Percentiles rank a stretch among this genome's conserved stretches.
Conservation (phyloP, 176 grass and related monocot species). For the Triticum dicoccoides region DNA sequence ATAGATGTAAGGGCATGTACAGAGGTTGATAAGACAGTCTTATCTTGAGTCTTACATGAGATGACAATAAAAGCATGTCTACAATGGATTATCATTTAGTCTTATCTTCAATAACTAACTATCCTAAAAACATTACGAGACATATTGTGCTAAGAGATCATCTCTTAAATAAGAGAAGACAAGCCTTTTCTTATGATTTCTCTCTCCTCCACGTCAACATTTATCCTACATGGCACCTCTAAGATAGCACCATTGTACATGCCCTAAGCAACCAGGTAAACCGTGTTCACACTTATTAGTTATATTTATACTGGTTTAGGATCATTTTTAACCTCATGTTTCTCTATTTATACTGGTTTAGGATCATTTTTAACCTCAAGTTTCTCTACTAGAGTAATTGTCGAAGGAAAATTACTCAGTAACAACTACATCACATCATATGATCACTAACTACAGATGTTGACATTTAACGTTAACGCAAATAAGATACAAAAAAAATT, state of each 20-base stretch:
- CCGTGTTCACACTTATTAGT: background rate
- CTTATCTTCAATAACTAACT: too few species aligned
- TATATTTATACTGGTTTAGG: background rate
- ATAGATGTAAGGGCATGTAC: background rate
- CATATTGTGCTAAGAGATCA: too few species aligned
- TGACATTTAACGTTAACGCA: background rate
- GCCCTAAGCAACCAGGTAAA: background rate
- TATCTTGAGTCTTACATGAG: too few species aligned
- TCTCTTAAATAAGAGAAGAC: too few species aligned
- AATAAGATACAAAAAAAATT: background rate
- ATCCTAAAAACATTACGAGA: too few species aligned
- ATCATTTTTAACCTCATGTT: background rate
- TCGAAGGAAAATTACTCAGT: background rate
- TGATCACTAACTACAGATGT: background rate
- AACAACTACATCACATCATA: slow-evolving; percentile 4
- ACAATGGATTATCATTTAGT: too few species aligned
- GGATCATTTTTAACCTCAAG: background rate
- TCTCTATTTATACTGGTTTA: background rate
- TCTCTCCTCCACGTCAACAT: too few species aligned
- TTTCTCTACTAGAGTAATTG: background rate
- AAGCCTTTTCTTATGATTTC: too few species aligned
- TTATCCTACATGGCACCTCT: too few species aligned
- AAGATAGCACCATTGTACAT: too few species aligned
- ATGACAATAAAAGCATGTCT: too few species aligned
- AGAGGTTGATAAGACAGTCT: too few species aligned